Percentiles rank a stretch among this genome's conserved stretches.
Evolutionary conservation across 164 flowering plant genomes (phyloP).

Genomic region (Macadamia tetraphylla): DNA sequence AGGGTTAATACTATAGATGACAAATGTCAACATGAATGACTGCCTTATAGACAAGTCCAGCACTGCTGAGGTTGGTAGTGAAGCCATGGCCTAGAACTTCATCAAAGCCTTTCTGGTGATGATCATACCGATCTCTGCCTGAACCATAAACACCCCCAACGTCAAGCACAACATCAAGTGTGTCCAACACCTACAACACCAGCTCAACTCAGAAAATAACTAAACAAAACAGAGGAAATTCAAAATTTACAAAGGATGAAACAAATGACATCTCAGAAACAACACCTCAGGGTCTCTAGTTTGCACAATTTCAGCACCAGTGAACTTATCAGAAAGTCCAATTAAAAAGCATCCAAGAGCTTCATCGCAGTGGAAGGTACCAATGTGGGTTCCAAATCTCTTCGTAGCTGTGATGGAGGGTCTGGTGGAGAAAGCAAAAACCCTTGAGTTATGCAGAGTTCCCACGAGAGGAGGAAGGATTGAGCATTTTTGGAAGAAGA

Average conservation of each 20-base stretch:
- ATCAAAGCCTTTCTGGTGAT: conserved; percentile 64
- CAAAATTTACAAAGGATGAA: no score
- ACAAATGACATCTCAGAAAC: not conserved
- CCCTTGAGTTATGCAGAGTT: conserved; percentile 10
- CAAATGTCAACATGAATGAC: not conserved
- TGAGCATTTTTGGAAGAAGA: conserved; percentile 13
- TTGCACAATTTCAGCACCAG: conserved; percentile 69
- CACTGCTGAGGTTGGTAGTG: conserved; percentile 59
- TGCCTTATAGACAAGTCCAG: conserved; percentile 68
- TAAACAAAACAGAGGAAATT: no score
- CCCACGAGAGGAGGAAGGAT: conserved; percentile 16
- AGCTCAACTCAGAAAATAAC: not conserved
- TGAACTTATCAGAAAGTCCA: conserved; percentile 73
- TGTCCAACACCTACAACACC: conserved; percentile 39
- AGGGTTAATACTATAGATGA: no score
- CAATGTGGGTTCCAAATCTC: conserved; percentile 92
- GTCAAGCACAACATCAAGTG: conserved; percentile 63
- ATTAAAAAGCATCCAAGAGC: conserved; percentile 99
- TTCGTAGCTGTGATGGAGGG: conserved; percentile 27
- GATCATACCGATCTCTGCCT: conserved; percentile 52
- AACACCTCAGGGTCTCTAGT: conserved; percentile 73
- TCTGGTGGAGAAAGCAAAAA: conserved; percentile 28
- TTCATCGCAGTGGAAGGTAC: conserved; percentile 98
- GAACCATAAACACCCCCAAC: conserved; percentile 70
- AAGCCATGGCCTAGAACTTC: conserved; percentile 65